Evolutionary conservation across 2,329 filamentous ascomycete genomes (phyloP), one percentile per base, ranked within the genome.

Genomic region (Cordyceps pruinosa): DNA sequence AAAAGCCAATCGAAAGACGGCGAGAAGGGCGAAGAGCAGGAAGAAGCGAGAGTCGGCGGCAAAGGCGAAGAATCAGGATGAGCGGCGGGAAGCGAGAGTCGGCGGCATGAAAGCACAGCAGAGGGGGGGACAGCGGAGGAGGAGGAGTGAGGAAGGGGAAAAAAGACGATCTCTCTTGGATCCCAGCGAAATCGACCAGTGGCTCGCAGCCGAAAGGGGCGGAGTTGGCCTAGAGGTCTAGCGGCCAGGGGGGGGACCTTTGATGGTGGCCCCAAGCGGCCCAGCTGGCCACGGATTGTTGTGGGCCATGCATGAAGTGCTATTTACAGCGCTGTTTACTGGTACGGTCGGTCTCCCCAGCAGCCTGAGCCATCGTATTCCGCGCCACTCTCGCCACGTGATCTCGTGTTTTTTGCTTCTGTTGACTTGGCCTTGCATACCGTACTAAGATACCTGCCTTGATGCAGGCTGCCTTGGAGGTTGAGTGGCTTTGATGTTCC

Each of bases 371-470:
- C 28, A 39, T 52, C 53, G 44, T 57, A 51, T 50, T 42, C 42
- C 42, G 17, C 44, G 41, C 48, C 42, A 41, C 53, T 6, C 13
- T 4, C 13, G 5, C 15, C 58, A 60, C 59, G 57, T 60, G 59
- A 60, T 45, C 59, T 60, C 59, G 59, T 60, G 59, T 50, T 44
- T n/a, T 37, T 56, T 47, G 12, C 32, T 45, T 53, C 34, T 48
- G 41, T 19, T 42, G 39, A 32, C 30, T 32, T 25, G 39, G 10
- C 39, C 39, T 41, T 42, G 39, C 30, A 32, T 32, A n/a, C n/a
- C n/a, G n/a, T n/a, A n/a, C n/a, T n/a, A n/a, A n/a, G n/a, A n/a
- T n/a, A n/a, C n/a, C n/a, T n/a, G n/a, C n/a, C n/a, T n/a, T n/a
- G n/a, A n/a, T n/a, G n/a, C n/a, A n/a, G n/a, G n/a, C n/a, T n/a